These are phyloP conservation scores for Sporothrix pseudoabietina DNA, from an alignment of 2,329 filamentous ascomycete genomes.

Conservation along the genomic window DNA sequence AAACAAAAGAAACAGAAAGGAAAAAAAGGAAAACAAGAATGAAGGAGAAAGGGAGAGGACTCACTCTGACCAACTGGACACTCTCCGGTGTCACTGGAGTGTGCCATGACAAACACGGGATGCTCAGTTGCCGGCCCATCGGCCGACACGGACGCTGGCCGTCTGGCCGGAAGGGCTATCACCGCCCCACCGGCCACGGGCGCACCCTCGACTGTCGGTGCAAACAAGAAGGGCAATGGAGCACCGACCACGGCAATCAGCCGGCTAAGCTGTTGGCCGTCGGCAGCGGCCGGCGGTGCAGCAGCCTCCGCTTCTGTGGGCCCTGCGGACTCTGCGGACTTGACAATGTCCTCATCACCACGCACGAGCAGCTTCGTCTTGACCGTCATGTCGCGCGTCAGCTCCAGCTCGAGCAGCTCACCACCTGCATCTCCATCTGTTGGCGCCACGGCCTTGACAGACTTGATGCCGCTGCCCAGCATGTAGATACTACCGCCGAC, in stretches of 20 bases:
- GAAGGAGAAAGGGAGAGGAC: conserved; percentile 46
- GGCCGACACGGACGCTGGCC: conserved; percentile 53
- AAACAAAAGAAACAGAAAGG: conserved; percentile 28
- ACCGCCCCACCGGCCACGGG: conserved; percentile 74
- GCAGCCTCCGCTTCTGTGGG: background rate
- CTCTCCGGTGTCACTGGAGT: conserved; percentile 90
- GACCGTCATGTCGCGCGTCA: conserved; percentile 62
- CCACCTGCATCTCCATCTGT: conserved; percentile 38
- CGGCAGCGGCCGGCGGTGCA: background rate
- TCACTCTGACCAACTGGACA: conserved; percentile 88
- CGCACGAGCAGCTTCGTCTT: conserved; percentile 58
- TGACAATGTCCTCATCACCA: conserved; percentile 41
- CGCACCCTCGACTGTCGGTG: conserved; percentile 70
- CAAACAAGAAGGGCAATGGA: conserved; percentile 67
- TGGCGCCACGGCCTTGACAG: background rate
- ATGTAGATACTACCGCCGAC: conserved; percentile 92
- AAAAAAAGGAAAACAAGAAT: background rate
- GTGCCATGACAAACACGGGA: conserved; percentile 65
- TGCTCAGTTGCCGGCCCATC: conserved; percentile 42
- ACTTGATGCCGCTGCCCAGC: conserved; percentile 66
- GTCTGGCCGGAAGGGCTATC: conserved; percentile 66
- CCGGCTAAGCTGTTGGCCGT: conserved; percentile 51
- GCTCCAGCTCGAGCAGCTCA: conserved; percentile 48
- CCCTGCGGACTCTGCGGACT: background rate
- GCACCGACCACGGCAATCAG: conserved; percentile 71